phyloP scores from a whole-genome alignment of 306 rosid species.

The Amphicarpaea edgeworthii region DNA sequence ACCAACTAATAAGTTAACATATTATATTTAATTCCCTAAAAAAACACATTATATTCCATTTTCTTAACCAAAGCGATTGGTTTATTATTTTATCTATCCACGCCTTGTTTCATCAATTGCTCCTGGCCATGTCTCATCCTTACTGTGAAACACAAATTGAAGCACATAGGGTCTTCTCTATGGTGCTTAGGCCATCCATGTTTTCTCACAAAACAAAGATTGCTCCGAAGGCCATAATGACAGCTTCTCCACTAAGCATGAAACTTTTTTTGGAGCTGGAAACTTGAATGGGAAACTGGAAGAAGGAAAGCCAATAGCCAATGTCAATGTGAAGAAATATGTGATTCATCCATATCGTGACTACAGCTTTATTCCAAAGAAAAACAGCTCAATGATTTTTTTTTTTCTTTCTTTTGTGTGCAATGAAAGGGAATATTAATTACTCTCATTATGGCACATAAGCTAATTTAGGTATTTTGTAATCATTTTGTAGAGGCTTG shows the following conservation, averaged over 20 bases:
- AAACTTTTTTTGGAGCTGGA: constrained; percentile 49
- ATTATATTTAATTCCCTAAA: no score
- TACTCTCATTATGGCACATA: no score
- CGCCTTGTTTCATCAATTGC: constrained; percentile 97
- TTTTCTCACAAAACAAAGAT: constrained; percentile 54
- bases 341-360: constrained; percentile 38
- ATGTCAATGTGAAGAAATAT: constrained; percentile 48
- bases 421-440: no score
- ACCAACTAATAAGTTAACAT: no score
- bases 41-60: no score
- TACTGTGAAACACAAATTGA: constrained; percentile 87
- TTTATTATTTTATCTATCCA: constrained; percentile 50
- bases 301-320: constrained; percentile 52
- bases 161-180: constrained; percentile 80
- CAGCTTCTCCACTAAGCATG: constrained; percentile 58
- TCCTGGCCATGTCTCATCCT: constrained; percentile 87
- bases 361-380: constrained; percentile 53
- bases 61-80: no score
- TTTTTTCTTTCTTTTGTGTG: no score
- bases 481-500: no score
- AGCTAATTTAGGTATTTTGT: no score
- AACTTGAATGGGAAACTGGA: constrained; percentile 47
- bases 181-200: constrained; percentile 85
- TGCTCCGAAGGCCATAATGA: constrained; percentile 56
- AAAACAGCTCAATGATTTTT: no score